Evolutionary conservation across 345 rosid genomes (phyloP).

Genomic region (Eucalyptus sp.): DNA sequence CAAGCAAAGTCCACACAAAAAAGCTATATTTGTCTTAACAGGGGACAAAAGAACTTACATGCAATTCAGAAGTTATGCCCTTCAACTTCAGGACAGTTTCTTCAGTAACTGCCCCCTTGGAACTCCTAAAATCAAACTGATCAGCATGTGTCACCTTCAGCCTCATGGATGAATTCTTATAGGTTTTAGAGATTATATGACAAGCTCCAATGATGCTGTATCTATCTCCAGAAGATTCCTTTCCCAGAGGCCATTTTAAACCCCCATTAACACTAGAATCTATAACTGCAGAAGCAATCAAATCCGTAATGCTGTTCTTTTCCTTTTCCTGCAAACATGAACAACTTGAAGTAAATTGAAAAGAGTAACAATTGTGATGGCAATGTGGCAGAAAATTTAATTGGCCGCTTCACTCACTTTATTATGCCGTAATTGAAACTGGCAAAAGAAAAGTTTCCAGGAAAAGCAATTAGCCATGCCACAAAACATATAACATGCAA

Average conservation of each 20-base stretch:
- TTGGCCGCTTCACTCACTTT: background rate
- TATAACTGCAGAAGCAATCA: slow-evolving; percentile 38
- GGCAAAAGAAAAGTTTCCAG: background rate
- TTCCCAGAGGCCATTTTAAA: slow-evolving; percentile 50
- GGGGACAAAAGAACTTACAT: background rate
- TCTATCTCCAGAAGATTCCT: slow-evolving; percentile 25
- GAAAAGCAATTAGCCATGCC: background rate
- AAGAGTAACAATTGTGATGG: background rate
- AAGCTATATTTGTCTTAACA: background rate
- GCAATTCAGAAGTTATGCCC: slow-evolving; percentile 23
- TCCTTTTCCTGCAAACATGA: slow-evolving; percentile 38
- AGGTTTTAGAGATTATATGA: slow-evolving; percentile 27
- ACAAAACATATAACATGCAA: background rate
- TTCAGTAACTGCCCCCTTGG: slow-evolving; percentile 18
- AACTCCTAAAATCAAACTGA: slow-evolving; percentile 32
- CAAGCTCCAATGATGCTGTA: slow-evolving; percentile 26
- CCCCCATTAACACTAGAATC: slow-evolving; percentile 67
- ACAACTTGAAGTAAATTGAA: background rate
- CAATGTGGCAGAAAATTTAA: background rate
- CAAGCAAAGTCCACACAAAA: background rate
- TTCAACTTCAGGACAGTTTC: slow-evolving; percentile 35
- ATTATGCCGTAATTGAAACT: background rate
- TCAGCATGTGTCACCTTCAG: slow-evolving; percentile 50
- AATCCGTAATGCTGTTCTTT: slow-evolving; percentile 20
- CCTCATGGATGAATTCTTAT: slow-evolving; percentile 20